These are phyloP conservation scores for Apiotrichum laibachii DNA, from an alignment of 1,284 basidiomycete species.

Conservation along the genomic window DNA sequence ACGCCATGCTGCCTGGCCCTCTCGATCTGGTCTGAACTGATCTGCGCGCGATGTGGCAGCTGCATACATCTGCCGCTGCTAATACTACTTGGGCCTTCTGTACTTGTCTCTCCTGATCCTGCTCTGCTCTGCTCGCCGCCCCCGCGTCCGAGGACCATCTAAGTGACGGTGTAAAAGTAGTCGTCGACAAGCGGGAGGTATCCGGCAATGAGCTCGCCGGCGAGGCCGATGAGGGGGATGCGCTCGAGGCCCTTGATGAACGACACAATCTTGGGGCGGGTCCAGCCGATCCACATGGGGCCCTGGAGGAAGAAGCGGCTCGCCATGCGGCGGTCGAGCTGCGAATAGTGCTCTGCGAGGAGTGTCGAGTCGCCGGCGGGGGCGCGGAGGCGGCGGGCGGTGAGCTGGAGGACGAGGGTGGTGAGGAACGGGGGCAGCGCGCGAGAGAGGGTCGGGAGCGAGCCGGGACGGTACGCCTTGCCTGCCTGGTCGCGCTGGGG, in stretches of 20 bases:
- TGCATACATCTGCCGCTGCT: no score
- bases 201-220: conserved; percentile 75
- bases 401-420: conserved; percentile 35
- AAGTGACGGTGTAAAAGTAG: conserved; percentile 63
- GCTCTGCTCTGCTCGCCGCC: no score
- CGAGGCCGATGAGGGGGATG: conserved; percentile 69
- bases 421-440: conserved; percentile 38
- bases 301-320: conserved; percentile 80
- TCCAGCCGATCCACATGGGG: conserved; percentile 82
- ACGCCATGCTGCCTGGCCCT: no score
- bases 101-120: no score
- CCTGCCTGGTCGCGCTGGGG: conserved; percentile 5
- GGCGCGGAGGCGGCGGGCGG: conserved; percentile 37
- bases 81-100: no score
- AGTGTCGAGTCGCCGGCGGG: conserved; percentile 24
- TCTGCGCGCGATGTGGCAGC: no score
- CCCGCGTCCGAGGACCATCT: no score
- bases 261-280: conserved; percentile 70
- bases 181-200: conserved; percentile 93
- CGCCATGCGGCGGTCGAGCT: conserved; percentile 72
- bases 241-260: conserved; percentile 61
- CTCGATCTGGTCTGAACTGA: no score
- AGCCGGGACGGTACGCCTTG: conserved; percentile 23
- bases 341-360: conserved; percentile 64
- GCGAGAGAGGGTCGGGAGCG: conserved; percentile 42